Evolutionary conservation across 2,329 filamentous ascomycete genomes (phyloP).

Genomic region (Leptodontidium sp.): DNA sequence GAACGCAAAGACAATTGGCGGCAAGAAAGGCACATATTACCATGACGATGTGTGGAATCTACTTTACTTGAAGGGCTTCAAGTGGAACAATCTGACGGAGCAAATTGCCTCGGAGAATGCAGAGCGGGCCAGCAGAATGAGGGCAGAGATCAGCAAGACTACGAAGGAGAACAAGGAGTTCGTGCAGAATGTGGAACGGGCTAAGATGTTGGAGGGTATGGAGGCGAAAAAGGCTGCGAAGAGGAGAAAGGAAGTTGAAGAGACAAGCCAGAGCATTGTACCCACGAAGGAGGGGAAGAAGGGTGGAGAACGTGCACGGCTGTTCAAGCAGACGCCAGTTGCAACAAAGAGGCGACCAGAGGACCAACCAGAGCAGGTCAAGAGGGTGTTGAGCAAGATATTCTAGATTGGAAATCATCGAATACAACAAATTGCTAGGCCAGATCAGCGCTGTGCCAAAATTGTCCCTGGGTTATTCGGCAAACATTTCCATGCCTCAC

Average conservation of each 20-base stretch:
- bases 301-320: conserved; percentile 52
- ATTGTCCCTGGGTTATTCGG: no score
- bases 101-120: conserved; percentile 85
- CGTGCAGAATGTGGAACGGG: conserved; percentile 78
- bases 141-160: conserved; percentile 79
- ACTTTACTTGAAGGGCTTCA: conserved; percentile 83
- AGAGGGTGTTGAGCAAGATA: conserved; percentile 70
- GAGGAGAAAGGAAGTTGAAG: conserved; percentile 49
- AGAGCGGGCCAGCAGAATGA: conserved; percentile 76
- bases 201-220: conserved; percentile 81
- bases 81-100: conserved; percentile 78
- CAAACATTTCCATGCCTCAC: no score
- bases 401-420: conserved; percentile 54
- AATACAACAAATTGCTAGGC: not conserved
- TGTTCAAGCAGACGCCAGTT: conserved; percentile 73
- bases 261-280: conserved; percentile 38
- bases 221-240: conserved; percentile 64
- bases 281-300: conserved; percentile 42
- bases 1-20: conserved; percentile 80
- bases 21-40: conserved; percentile 85
- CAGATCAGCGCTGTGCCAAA: not conserved
- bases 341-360: conserved; percentile 57
- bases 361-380: conserved; percentile 63
- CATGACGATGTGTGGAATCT: conserved; percentile 89
- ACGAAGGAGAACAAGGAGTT: conserved; percentile 84